Evolutionary conservation across 768 basidiomycete species (phyloP), one percentile per base, ranked within the genome.

Genomic region (Kwoniella shandongensis): DNA sequence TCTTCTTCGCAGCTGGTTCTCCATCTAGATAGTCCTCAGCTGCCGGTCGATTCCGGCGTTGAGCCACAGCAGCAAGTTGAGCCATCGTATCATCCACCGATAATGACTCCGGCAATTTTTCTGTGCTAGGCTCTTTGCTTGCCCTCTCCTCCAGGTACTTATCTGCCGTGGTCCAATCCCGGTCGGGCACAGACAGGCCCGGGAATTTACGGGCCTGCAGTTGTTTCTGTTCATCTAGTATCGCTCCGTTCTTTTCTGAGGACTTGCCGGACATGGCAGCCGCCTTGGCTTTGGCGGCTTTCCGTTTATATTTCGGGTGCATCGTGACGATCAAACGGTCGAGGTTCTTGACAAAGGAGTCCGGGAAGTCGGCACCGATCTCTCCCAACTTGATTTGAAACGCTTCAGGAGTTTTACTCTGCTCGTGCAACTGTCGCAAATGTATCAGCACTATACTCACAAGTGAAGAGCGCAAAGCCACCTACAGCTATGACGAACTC

Each of bases 271-370:
- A 65, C 25, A 63, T 32, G 3, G 57, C 44, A n/a, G 59, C 57
- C 38, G 62, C 71, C 32, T 72, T 66, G 23, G 71, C 65, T 40
- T 78, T 80, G 30, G 79, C 77, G 29, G 71, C 70, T 74, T 83
- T 83, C 76, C 89, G 89, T 81, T 90, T 96, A 80, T 97, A 88
- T 70, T 91, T 96, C 1, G 94, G 96, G 68, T 99, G 94, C 81
- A 97, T 84, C 55, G 83, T 89, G 52, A 96, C 83, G 66, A 99
- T 90, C 50, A 98, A 84, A 18, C 96, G 88, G 79, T 99, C 94
- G 30, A 98, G 84, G 70, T 87, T 93, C 76, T 92, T 88, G 56
- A 94, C 79, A 73, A 97, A 89, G 25, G 89, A 89, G 61, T 89
- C 89, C 3, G 91, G 87, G 70, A 97, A 92, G 62, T 84, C 85